These are phyloP conservation scores for Aphanomyces stellatus DNA, from an alignment of 352 stramenopile genomes.

Conservation along the genomic window DNA sequence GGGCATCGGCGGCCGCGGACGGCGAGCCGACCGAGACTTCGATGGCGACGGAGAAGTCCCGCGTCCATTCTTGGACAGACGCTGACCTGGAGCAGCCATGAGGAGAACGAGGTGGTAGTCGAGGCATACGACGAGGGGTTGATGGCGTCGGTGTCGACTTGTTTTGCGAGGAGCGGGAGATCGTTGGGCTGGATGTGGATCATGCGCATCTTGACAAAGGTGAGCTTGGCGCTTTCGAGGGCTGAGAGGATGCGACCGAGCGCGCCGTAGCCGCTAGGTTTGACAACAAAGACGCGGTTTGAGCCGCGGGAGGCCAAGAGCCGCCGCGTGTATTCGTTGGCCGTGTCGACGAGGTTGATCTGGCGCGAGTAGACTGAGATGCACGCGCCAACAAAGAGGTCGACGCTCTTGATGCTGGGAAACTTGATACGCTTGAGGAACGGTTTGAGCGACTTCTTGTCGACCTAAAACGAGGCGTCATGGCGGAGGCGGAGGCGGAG, in stretches of 20 bases:
- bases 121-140: not conserved
- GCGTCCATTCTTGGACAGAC: slow-evolving; percentile 4
- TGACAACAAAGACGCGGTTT: slow-evolving; percentile 4
- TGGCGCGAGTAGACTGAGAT: slow-evolving; percentile 73
- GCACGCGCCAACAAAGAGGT: slow-evolving; percentile 59
- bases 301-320: slow-evolving; percentile 5
- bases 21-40: slow-evolving; percentile 22
- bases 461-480: not conserved
- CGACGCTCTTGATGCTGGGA: slow-evolving; percentile 44
- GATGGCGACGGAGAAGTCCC: slow-evolving; percentile 15
- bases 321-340: slow-evolving; percentile 54
- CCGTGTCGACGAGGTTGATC: slow-evolving; percentile 51
- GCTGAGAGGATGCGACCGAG: slow-evolving; percentile 8
- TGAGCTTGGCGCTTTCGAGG: slow-evolving; percentile 1
- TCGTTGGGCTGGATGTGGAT: slow-evolving; percentile 5
- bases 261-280: slow-evolving; percentile 4
- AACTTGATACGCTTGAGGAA: slow-evolving; percentile 80
- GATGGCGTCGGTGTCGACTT: not conserved
- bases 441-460: slow-evolving; percentile 49
- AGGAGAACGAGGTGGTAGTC: not conserved
- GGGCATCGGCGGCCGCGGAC: slow-evolving; percentile 25
- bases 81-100: not conserved
- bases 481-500: not conserved
- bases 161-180: not conserved
- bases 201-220: slow-evolving; percentile 17